Percentiles rank a stretch among this genome's conserved stretches.
phyloP scores from a whole-genome alignment of 176 grass and related monocot genomes.

The Paspalum notatum region DNA sequence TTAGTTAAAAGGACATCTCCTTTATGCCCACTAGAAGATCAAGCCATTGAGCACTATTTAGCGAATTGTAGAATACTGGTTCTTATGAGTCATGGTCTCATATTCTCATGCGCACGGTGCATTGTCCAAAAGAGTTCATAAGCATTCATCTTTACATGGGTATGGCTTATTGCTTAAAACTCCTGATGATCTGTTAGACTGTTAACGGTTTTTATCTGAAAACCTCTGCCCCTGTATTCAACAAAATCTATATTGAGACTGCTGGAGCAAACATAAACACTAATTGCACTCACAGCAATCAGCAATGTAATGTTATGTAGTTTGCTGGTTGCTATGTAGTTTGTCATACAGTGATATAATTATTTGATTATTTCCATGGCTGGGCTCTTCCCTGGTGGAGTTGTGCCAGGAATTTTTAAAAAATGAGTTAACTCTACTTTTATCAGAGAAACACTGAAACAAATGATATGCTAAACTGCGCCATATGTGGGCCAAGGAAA shows the following conservation, averaged over 20 bases:
- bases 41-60: not conserved
- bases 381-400: not conserved
- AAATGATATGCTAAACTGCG: slow-evolving; percentile 17
- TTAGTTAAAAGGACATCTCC: not conserved
- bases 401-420: not conserved
- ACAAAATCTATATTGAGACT: not conserved
- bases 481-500: not conserved
- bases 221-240: not conserved
- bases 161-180: not conserved
- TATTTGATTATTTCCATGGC: not conserved
- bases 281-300: not conserved
- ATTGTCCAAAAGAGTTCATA: not conserved
- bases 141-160: not conserved
- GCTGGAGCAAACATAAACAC: not conserved
- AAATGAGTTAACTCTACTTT: not conserved
- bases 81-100: not conserved
- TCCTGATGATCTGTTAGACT: not conserved
- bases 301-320: not conserved
- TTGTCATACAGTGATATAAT: not conserved
- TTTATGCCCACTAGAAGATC: not conserved
- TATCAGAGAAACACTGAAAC: not conserved
- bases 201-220: not conserved
- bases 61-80: not conserved
- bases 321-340: not conserved
- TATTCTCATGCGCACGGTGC: not conserved